Conservation (phyloP, 2,329 filamentous ascomycete genomes). For the Metarhizium rileyi region DNA sequence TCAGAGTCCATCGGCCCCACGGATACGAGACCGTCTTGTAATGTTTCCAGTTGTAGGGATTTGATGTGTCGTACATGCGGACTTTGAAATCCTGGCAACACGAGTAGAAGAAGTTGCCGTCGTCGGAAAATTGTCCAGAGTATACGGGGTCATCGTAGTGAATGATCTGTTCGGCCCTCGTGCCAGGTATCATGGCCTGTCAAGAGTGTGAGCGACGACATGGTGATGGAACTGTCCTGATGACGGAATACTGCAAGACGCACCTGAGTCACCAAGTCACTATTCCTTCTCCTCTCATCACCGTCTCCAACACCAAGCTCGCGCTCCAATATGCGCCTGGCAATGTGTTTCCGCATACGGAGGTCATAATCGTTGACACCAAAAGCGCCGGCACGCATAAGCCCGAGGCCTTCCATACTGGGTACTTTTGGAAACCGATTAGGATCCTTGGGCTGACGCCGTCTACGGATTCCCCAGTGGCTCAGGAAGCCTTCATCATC, state of each 20-base stretch:
- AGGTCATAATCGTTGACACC: constrained; percentile 53
- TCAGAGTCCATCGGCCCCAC: constrained; percentile 89
- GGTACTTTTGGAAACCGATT: constrained; percentile 74
- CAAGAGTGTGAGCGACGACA: background rate
- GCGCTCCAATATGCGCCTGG: constrained; percentile 65
- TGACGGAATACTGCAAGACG: constrained; percentile 6
- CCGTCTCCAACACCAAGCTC: constrained; percentile 65
- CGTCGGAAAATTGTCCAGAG: constrained; percentile 91
- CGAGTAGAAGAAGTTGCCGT: constrained; percentile 94
- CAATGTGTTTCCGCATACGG: constrained; percentile 49
- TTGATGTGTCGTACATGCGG: constrained; percentile 94
- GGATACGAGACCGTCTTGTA: constrained; percentile 86
- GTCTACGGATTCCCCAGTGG: constrained; percentile 36
- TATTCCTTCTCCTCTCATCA: constrained; percentile 49
- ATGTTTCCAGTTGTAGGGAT: constrained; percentile 90
- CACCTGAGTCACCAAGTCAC: constrained; percentile 59
- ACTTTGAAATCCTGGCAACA: constrained; percentile 90
- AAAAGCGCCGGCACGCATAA: constrained; percentile 79
- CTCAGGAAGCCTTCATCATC: constrained; percentile 25
- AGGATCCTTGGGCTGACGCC: constrained; percentile 33
- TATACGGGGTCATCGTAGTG: constrained; percentile 83
- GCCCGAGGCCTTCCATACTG: constrained; percentile 60
- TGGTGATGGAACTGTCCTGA: background rate
- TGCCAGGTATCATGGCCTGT: constrained; percentile 67
- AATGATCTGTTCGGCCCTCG: constrained; percentile 73